These are phyloP conservation scores for Clonostachys sp. DNA, from an alignment of 2,329 filamentous ascomycete genomes.

Conservation along the genomic window DNA sequence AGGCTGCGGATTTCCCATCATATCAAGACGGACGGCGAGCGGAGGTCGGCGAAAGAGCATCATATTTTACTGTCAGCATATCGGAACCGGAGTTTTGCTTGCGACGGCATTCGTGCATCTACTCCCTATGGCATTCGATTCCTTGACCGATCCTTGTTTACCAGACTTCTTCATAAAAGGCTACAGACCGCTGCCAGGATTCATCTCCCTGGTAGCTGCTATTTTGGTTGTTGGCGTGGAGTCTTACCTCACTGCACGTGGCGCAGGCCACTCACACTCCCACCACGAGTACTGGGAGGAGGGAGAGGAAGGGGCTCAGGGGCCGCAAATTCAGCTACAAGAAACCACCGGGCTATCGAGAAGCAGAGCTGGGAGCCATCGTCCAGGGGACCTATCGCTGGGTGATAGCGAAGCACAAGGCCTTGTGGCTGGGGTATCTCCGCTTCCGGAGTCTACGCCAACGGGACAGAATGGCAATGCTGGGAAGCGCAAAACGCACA, in stretches of 20 bases:
- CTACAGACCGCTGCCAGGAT: conserved; percentile 76
- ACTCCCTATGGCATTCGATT: conserved; percentile 63
- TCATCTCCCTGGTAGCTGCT: conserved; percentile 79
- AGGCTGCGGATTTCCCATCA: conserved; percentile 63
- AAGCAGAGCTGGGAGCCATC: conserved; percentile 27
- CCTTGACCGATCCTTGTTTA: conserved; percentile 65
- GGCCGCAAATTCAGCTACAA: conserved; percentile 12
- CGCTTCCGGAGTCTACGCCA: conserved; percentile 51
- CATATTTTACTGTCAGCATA: conserved; percentile 67
- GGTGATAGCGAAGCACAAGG: conserved; percentile 46
- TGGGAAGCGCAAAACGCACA: conserved; percentile 5
- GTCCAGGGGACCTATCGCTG: conserved; percentile 44
- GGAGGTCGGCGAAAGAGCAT: conserved; percentile 54
- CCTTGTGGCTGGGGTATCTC: conserved; percentile 54
- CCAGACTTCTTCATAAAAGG: conserved; percentile 73
- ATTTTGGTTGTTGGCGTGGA: conserved; percentile 80
- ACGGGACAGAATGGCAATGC: conserved; percentile 14
- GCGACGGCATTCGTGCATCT: conserved; percentile 82
- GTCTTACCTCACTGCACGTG: conserved; percentile 77
- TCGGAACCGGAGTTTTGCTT: conserved; percentile 80
- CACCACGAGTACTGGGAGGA: conserved; percentile 47
- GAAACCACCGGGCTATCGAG: conserved; percentile 21
- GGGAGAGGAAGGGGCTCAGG: conserved; percentile 29
- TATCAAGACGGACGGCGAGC: conserved; percentile 54
- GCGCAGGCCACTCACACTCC: conserved; percentile 56